Percentiles rank a stretch among this genome's conserved stretches.
Conservation (phyloP, 192 early-diverging fungal genomes). For the Backusella westeae region DNA sequence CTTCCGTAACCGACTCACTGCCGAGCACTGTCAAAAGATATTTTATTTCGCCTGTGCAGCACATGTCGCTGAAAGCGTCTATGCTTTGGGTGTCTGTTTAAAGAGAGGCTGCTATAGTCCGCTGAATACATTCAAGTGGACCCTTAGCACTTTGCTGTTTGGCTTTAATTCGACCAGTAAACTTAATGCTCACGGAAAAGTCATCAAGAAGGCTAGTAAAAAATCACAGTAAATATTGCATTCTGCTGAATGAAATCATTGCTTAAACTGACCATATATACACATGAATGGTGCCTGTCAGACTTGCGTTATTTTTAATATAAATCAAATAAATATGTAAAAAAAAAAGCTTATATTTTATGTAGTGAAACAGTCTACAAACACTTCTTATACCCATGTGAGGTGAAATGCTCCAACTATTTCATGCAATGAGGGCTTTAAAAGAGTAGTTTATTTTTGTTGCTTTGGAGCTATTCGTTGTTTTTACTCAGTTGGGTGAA, state of each 20-base stretch:
- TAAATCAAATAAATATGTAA: neutral
- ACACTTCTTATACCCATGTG: neutral
- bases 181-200: slow-evolving; percentile 20
- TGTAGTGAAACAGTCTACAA: neutral
- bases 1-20: neutral
- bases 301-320: neutral
- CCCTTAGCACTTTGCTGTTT: slow-evolving; percentile 21
- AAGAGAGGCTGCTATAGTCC: slow-evolving; percentile 29
- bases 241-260: neutral
- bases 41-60: neutral
- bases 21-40: neutral
- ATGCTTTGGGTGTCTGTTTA: slow-evolving; percentile 25
- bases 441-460: neutral
- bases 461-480: neutral
- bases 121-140: slow-evolving; percentile 33
- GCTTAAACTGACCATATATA: neutral
- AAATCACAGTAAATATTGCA: neutral
- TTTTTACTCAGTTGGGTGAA: neutral
- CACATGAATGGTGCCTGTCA: neutral
- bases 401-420: neutral
- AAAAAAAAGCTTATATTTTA: neutral
- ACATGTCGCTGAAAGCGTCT: slow-evolving; percentile 26
- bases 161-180: slow-evolving; percentile 26
- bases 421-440: neutral
- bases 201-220: neutral